phyloP scores from a whole-genome alignment of 129 eudicot species.

The Flaveria trinervia region DNA sequence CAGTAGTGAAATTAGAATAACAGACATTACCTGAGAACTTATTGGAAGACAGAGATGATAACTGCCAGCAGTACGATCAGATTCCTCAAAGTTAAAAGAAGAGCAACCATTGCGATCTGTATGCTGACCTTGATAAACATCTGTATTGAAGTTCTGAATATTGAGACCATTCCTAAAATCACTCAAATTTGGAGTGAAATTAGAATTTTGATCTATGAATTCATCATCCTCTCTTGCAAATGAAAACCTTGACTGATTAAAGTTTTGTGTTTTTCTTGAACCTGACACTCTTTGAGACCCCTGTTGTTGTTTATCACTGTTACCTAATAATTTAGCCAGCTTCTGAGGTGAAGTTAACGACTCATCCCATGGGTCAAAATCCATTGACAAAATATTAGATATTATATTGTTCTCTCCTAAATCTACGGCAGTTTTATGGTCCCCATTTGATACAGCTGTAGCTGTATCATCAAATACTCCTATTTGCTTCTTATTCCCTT shows the following conservation, averaged over 20 bases:
- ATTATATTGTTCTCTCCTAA: conserved; percentile 82
- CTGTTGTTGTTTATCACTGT: conserved; percentile 60
- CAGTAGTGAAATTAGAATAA: background rate
- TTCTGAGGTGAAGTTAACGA: conserved; percentile 78
- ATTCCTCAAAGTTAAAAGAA: conserved; percentile 46
- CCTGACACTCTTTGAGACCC: conserved; percentile 48
- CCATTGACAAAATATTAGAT: conserved; percentile 86
- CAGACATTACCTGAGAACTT: conserved; percentile 52
- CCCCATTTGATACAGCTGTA: conserved; percentile 20
- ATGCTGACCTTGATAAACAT: conserved; percentile 42
- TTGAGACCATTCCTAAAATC: conserved; percentile 34
- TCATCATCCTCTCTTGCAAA: conserved; percentile 89
- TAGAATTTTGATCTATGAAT: conserved; percentile 41
- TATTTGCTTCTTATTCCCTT: conserved; percentile 9
- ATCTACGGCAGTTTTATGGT: conserved; percentile 38
- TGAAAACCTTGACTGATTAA: conserved; percentile 85
- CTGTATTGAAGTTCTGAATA: conserved; percentile 39
- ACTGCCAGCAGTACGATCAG: conserved; percentile 44
- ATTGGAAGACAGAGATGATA: conserved; percentile 50
- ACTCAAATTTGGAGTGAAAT: conserved; percentile 37
- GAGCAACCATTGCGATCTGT: conserved; percentile 56
- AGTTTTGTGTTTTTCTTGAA: conserved; percentile 61
- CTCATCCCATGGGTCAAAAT: conserved; percentile 84
- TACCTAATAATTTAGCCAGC: conserved; percentile 66
- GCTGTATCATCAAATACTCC: conserved; percentile 34